Evolutionary conservation across 2,329 filamentous ascomycete genomes (phyloP).

Genomic region (Penicillium frequentans): DNA sequence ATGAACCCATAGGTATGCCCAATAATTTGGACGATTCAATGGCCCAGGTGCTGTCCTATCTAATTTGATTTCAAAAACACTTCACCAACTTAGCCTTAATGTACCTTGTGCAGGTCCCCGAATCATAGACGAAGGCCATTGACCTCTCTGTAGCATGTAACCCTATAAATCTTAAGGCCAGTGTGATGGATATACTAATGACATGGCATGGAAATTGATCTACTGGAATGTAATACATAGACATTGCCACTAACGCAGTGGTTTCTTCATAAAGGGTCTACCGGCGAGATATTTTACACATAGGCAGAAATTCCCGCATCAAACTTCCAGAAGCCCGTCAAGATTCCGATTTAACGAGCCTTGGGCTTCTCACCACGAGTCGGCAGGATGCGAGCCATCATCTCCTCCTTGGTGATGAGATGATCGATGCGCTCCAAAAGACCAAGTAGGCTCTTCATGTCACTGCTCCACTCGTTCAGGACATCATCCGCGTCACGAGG

Average conservation of each 20-base stretch:
- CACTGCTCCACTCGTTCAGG: constrained; percentile 96
- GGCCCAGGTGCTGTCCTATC: too few species aligned
- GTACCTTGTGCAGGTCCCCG: too few species aligned
- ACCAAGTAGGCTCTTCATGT: constrained; percentile 91
- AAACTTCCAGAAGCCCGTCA: constrained; percentile 3
- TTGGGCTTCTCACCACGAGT: constrained; percentile 40
- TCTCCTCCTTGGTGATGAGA: constrained; percentile 98
- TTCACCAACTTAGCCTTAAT: too few species aligned
- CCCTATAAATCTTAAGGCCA: too few species aligned
- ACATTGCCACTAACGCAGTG: constrained; percentile 9
- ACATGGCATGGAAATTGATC: background rate
- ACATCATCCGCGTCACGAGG: constrained; percentile 93
- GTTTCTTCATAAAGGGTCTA: constrained; percentile 22
- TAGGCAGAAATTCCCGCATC: constrained; percentile 17
- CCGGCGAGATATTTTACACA: constrained; percentile 33
- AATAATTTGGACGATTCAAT: too few species aligned
- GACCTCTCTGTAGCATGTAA: too few species aligned
- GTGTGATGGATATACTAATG: background rate
- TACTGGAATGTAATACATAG: background rate
- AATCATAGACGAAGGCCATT: too few species aligned
- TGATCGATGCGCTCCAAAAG: constrained; percentile 91
- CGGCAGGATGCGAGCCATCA: constrained; percentile 97
- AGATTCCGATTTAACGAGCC: constrained; percentile 28
- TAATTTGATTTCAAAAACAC: too few species aligned
- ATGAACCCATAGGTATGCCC: too few species aligned